Conservation (phyloP, 75 land plant genomes). For the Cupressus sempervirens region DNA sequence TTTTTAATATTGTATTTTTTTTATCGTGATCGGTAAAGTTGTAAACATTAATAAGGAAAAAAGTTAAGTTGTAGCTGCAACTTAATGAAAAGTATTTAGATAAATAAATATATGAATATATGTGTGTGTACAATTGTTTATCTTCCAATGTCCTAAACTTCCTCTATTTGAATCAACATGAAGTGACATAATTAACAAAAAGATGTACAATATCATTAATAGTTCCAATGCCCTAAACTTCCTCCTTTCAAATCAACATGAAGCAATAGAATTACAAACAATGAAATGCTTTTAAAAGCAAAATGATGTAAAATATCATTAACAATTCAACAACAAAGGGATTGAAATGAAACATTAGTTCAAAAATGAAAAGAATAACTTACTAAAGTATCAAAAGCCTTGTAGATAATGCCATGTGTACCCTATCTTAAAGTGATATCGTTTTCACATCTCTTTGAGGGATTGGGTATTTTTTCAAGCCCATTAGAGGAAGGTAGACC, state of each 20-base stretch:
- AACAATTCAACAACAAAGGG: neutral
- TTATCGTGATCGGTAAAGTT: no score
- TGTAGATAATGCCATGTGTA: slow-evolving; percentile 91
- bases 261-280: neutral
- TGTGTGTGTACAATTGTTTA: no score
- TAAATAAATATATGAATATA: no score
- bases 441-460: slow-evolving; percentile 69
- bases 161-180: no score
- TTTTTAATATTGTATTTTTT: no score
- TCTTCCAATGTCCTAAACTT: no score
- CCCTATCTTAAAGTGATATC: slow-evolving; percentile 83
- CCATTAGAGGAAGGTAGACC: neutral
- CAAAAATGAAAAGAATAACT: neutral
- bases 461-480: neutral
- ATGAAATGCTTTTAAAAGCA: neutral
- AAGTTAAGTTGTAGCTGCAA: no score
- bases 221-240: neutral
- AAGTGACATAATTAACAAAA: no score
- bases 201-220: neutral
- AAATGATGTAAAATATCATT: neutral
- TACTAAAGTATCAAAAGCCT: slow-evolving; percentile 87
- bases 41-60: no score
- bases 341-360: neutral
- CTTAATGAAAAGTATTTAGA: no score
- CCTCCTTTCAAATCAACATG: neutral